phyloP scores from a whole-genome alignment of 495 filamentous ascomycete genomes.

The Xylaria telfairii region DNA sequence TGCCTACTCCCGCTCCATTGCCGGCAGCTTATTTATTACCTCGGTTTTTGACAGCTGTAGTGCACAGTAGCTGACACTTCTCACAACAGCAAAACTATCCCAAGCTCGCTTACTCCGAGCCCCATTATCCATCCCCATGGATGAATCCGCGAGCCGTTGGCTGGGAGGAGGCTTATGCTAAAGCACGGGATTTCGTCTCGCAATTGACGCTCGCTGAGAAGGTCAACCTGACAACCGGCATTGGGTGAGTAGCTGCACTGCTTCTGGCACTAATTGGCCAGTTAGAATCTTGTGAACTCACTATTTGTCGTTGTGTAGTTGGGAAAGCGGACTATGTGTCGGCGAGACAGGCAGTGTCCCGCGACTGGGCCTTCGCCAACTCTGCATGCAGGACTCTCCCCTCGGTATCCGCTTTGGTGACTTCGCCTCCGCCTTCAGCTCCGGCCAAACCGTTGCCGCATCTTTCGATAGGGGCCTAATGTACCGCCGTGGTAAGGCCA shows the following conservation, averaged over 20 bases:
- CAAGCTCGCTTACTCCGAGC: constrained; percentile 49
- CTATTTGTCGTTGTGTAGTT: constrained; percentile 53
- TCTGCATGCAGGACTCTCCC: constrained; percentile 92
- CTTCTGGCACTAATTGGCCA: neutral
- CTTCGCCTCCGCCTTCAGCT: constrained; percentile 79
- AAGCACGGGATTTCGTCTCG: constrained; percentile 79
- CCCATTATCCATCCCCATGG: constrained; percentile 88
- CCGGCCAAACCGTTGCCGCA: constrained; percentile 82
- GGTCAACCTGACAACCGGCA: constrained; percentile 89
- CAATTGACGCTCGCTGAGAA: constrained; percentile 87
- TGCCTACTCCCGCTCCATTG: neutral
- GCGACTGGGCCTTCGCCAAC: constrained; percentile 76
- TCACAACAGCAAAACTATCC: constrained; percentile 2
- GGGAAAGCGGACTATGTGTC: constrained; percentile 79
- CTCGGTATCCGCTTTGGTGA: constrained; percentile 81
- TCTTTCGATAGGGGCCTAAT: constrained; percentile 76
- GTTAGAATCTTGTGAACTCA: constrained; percentile 27
- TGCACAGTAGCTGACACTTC: neutral
- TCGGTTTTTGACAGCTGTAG: neutral
- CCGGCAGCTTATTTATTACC: neutral
- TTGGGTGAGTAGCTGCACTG: constrained; percentile 60
- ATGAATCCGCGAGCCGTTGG: constrained; percentile 68
- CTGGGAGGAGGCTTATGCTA: constrained; percentile 79
- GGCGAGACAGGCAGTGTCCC: constrained; percentile 74
- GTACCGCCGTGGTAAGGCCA: constrained; percentile 75